phyloP scores from a whole-genome alignment of 2,329 filamentous ascomycete genomes.

The Penicillium sp. region DNA sequence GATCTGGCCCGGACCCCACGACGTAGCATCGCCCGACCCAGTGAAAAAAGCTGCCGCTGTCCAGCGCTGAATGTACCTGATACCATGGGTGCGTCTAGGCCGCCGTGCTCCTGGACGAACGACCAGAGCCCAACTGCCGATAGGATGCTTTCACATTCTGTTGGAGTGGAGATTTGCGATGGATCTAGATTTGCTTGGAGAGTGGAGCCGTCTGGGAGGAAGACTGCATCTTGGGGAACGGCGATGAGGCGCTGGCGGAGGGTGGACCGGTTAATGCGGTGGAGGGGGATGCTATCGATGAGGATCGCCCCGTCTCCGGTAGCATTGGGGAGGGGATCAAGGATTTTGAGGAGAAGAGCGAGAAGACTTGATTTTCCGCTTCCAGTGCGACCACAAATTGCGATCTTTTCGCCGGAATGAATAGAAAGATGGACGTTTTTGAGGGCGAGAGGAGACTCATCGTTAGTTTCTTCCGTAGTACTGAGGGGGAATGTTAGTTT shows the following conservation, averaged over 20 bases:
- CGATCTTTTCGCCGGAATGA: background rate
- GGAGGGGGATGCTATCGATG: background rate
- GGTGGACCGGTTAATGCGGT: conserved; percentile 32
- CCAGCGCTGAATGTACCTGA: background rate
- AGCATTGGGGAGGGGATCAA: background rate
- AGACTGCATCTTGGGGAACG: conserved; percentile 57
- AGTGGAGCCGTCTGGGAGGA: conserved; percentile 49
- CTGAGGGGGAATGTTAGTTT: background rate
- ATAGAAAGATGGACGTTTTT: background rate
- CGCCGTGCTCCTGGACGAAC: background rate
- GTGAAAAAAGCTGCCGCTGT: background rate
- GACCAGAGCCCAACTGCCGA: background rate
- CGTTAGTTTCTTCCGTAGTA: background rate
- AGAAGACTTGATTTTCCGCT: background rate
- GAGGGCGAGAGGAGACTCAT: background rate
- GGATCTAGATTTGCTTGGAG: conserved; percentile 49
- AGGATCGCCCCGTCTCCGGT: background rate
- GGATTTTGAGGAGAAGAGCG: background rate
- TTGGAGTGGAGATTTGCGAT: conserved; percentile 14
- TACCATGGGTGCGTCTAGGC: background rate
- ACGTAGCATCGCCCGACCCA: background rate
- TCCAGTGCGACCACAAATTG: background rate
- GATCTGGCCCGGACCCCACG: background rate
- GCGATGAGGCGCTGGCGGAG: conserved; percentile 54
- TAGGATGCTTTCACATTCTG: background rate